Evolutionary conservation across 2,329 filamentous ascomycete species (phyloP), one percentile per base, ranked within the genome.

Genomic region (Penicillium sp.): DNA sequence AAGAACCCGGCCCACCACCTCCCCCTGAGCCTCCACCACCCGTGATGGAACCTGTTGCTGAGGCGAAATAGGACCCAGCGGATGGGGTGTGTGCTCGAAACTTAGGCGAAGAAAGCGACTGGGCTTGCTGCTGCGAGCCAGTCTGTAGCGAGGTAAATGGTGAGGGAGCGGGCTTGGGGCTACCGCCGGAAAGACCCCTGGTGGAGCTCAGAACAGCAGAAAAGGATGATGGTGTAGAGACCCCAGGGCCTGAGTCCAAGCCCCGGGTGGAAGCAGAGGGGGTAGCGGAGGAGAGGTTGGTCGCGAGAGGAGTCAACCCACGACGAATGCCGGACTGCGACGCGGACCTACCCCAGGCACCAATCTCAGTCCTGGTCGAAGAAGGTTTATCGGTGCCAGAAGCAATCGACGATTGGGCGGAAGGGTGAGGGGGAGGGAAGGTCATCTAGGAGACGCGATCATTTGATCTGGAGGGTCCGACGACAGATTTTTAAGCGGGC

Each of bases 291-390:
- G 75, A 77, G 61, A 79, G 69, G 66, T 79, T 79, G 64, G 80
- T 84, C 65, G 83, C 81, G 68, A 86, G 81, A 70, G 84, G 83
- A 67, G 84, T 80, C 70, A 83, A 76, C 67, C 80, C 79, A 74
- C 84, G 81, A 70, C 83, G 82, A 72, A 79, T 75, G 73, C 74
- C 79, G 67, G 82, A 78, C 71, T 82, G 80, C 71, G 80, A 80
- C 73, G 77, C 76, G 70, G 80, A 77, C 71, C 78, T 76, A 77
- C 80, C 82, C 83, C 83, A 85, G 72, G 80, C 77, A 73, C 80
- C 80, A 77, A 82, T 80, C 77, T 83, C 68, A 67, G 76, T 68
- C 65, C 76, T 75, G 70, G 72, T 71, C 69, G 75, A 75, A 66
- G 75, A 76, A 67, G 74, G 73, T 69, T 77, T 78, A 71, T 78